Percentiles rank a stretch among this genome's conserved stretches.
Conservation (phyloP, 2,329 filamentous ascomycete genomes). For the Parasarocladium wereldwijsianum region DNA sequence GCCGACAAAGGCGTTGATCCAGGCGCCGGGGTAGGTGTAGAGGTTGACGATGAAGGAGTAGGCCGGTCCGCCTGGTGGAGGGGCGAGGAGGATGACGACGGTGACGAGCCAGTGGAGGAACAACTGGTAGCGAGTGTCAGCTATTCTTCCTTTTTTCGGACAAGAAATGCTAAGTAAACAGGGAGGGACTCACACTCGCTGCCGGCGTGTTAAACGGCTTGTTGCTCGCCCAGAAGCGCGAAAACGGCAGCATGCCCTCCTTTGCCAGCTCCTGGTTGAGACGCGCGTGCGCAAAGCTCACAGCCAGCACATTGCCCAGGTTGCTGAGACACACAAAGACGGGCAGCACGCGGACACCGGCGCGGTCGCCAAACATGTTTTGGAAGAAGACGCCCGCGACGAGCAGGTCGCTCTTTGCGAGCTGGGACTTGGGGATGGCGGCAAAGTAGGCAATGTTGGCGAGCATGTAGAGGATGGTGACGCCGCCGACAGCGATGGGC, state of each 20-base stretch:
- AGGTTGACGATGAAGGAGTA: constrained; percentile 53
- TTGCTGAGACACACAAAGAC: constrained; percentile 47
- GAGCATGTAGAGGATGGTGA: constrained; percentile 46
- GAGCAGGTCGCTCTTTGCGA: constrained; percentile 42
- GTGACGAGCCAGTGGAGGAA: constrained; percentile 54
- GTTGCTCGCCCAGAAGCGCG: constrained; percentile 53
- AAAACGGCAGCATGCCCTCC: constrained; percentile 52
- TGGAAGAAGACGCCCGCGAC: constrained; percentile 47
- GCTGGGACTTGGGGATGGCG: constrained; percentile 41
- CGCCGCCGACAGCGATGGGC: constrained; percentile 40
- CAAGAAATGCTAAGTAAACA: neutral
- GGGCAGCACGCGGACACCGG: constrained; percentile 31
- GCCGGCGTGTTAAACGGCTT: constrained; percentile 52
- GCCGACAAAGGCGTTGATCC: constrained; percentile 37
- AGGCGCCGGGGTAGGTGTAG: constrained; percentile 35
- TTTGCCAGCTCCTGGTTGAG: constrained; percentile 54
- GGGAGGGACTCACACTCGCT: constrained; percentile 24
- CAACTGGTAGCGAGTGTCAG: constrained; percentile 18
- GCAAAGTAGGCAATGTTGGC: constrained; percentile 54
- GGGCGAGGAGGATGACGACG: constrained; percentile 48
- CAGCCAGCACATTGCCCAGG: constrained; percentile 45
- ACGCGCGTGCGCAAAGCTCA: constrained; percentile 43
- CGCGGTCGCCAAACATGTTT: constrained; percentile 43
- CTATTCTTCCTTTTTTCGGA: neutral
- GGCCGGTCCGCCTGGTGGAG: constrained; percentile 46